Percentiles rank a stretch among this genome's conserved stretches.
Evolutionary conservation across 148 eudicot genomes (phyloP).

Genomic region (Gaultheria prostrata): DNA sequence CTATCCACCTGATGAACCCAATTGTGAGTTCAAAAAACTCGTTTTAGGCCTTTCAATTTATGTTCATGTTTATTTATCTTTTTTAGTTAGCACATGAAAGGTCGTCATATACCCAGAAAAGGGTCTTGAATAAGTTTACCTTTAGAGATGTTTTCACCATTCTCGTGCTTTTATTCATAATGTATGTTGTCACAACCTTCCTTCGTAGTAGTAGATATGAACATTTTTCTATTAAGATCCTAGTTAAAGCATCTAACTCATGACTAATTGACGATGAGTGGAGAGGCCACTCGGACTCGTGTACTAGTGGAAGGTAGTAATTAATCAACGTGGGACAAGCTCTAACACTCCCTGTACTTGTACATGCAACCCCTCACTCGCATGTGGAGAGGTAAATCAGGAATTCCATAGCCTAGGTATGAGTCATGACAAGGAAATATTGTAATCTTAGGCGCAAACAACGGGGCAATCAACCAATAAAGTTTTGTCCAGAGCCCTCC

Average conservation of each 20-base stretch:
- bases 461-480: not conserved
- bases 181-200: too few species aligned
- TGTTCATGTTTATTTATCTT: not conserved
- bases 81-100: not conserved
- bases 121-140: not conserved
- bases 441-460: not conserved
- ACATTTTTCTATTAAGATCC: too few species aligned
- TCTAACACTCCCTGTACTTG: not conserved
- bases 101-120: not conserved
- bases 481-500: not conserved
- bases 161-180: too few species aligned
- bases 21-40: slow-evolving; percentile 45
- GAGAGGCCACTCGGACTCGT: not conserved
- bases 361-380: not conserved
- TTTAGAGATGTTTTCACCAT: not conserved
- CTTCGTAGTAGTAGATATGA: too few species aligned
- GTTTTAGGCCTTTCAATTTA: not conserved
- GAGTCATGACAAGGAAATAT: not conserved
- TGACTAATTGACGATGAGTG: too few species aligned
- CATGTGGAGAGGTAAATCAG: not conserved
- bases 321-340: not conserved
- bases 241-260: too few species aligned
- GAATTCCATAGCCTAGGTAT: not conserved
- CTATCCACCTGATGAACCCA: slow-evolving; percentile 66
- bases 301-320: not conserved